phyloP scores from a whole-genome alignment of 2,329 filamentous ascomycete species.

The Stagonosporopsis rhizophila region DNA sequence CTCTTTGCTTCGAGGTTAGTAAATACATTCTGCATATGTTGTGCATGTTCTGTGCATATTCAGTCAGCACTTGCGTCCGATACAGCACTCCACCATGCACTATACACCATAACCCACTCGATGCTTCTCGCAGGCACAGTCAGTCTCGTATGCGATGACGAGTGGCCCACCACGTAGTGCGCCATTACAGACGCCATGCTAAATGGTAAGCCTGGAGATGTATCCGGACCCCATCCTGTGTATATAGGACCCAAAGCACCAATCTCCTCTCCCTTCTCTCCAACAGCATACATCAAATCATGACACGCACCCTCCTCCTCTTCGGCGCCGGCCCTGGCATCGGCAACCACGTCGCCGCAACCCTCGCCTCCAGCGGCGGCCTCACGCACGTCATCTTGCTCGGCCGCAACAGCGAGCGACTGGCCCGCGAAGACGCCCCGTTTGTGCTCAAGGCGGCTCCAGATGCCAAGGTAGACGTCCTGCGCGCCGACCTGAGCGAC shows the following conservation, averaged over 20 bases:
- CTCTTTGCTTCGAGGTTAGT: too few relatives aligned
- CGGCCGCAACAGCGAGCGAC: slow-evolving; percentile 52
- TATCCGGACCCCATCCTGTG: background rate
- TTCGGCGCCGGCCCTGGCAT: slow-evolving; percentile 60
- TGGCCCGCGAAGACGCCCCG: slow-evolving; percentile 47
- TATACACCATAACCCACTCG: background rate
- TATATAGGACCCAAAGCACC: background rate
- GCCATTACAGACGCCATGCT: background rate
- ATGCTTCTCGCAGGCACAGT: background rate
- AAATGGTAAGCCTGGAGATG: background rate
- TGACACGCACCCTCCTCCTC: slow-evolving; percentile 44
- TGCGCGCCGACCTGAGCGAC: slow-evolving; percentile 56
- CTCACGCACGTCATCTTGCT: slow-evolving; percentile 59
- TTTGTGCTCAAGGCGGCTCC: slow-evolving; percentile 41
- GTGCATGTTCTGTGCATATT: background rate
- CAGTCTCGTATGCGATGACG: background rate
- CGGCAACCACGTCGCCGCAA: slow-evolving; percentile 50
- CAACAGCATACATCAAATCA: background rate
- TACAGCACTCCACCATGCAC: background rate
- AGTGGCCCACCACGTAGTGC: background rate
- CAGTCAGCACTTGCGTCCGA: background rate
- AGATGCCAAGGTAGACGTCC: slow-evolving; percentile 51
- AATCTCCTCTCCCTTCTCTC: background rate
- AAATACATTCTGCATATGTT: background rate
- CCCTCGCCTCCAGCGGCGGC: slow-evolving; percentile 53